These are phyloP conservation scores for Pyracantha coccinea DNA, from an alignment of 331 rosid genomes.

Conservation along the genomic window DNA sequence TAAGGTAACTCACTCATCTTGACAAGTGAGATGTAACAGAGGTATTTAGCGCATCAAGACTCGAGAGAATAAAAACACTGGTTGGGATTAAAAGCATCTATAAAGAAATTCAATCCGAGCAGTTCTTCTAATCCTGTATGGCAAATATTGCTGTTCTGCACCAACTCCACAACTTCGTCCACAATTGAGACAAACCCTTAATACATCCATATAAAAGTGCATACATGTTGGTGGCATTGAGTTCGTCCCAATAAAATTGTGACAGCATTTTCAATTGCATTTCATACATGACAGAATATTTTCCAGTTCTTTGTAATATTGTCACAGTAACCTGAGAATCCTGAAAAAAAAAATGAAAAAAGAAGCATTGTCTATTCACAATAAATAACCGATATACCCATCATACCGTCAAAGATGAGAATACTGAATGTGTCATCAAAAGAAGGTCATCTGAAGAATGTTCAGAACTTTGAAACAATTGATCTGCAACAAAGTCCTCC, in stretches of 20 bases:
- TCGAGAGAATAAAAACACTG: too few species aligned
- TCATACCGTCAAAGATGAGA: constrained; percentile 68
- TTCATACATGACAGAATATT: neutral
- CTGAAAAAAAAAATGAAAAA: neutral
- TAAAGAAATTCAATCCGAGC: neutral
- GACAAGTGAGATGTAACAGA: neutral
- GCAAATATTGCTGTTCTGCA: neutral
- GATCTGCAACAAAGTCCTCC: constrained; percentile 91
- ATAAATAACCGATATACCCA: neutral
- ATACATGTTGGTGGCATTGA: too few species aligned
- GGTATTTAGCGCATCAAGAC: neutral
- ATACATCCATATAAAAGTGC: too few species aligned
- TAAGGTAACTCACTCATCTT: neutral
- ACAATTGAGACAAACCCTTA: too few species aligned
- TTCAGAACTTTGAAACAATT: constrained; percentile 77
- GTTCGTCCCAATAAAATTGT: neutral
- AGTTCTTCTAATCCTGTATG: neutral
- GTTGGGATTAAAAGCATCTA: too few species aligned
- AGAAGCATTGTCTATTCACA: neutral
- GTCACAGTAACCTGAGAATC: too few species aligned
- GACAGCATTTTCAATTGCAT: neutral
- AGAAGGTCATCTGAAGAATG: constrained; percentile 63
- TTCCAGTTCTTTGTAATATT: neutral
- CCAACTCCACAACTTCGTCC: neutral
- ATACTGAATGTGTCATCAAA: constrained; percentile 44